phyloP scores from a whole-genome alignment of 2,329 filamentous ascomycete genomes.

The Diplodia intermedia region DNA sequence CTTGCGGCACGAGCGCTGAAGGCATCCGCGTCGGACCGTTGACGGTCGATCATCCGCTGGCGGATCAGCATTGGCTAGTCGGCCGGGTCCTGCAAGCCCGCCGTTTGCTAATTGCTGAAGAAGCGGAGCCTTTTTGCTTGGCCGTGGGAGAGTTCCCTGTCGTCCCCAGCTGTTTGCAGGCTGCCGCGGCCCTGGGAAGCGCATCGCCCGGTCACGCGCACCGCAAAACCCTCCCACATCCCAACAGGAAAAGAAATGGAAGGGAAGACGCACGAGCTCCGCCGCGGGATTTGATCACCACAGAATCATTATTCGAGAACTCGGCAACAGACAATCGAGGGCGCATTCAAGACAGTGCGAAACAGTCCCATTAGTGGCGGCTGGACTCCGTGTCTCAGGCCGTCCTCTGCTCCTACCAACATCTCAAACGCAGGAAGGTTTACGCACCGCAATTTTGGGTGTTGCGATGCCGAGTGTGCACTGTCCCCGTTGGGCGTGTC shows the following conservation, averaged over 20 bases:
- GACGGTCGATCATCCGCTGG: constrained; percentile 30
- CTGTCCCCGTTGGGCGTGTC: constrained; percentile 18
- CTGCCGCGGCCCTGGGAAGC: background rate
- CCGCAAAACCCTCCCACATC: background rate
- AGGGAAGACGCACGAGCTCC: constrained; percentile 28
- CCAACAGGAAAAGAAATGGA: constrained; percentile 18
- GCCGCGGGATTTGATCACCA: constrained; percentile 25
- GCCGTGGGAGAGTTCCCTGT: background rate
- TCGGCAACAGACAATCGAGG: background rate
- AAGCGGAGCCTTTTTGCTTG: constrained; percentile 1
- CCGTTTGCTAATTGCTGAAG: constrained; percentile 2
- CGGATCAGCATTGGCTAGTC: constrained; percentile 28
- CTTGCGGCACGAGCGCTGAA: constrained; percentile 15
- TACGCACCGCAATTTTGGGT: constrained; percentile 27
- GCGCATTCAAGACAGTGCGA: constrained; percentile 26
- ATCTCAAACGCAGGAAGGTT: constrained; percentile 16
- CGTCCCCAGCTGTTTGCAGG: background rate
- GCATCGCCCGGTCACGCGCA: constrained; percentile 11
- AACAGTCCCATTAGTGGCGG: constrained; percentile 1
- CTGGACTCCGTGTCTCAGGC: constrained; percentile 25
- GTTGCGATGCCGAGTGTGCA: constrained; percentile 20
- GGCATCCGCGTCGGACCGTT: constrained; percentile 30
- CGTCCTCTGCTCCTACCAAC: constrained; percentile 22
- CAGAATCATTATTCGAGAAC: constrained; percentile 17
- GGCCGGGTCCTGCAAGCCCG: constrained; percentile 1